phyloP scores from a whole-genome alignment of 2,329 filamentous ascomycete species.

The Aspergillus versicolor region DNA sequence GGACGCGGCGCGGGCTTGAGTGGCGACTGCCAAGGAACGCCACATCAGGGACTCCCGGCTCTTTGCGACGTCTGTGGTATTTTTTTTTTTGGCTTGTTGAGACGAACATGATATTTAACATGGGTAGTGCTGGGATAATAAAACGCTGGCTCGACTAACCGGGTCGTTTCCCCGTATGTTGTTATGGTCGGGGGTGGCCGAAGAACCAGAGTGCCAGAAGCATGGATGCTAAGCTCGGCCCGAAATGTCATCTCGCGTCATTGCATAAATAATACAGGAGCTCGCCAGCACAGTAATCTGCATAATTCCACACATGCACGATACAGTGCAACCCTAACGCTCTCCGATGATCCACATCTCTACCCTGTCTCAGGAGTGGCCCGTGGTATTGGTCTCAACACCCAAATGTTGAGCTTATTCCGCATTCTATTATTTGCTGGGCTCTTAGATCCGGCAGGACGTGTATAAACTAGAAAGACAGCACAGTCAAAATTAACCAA shows the following conservation, averaged over 20 bases:
- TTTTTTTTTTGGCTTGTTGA: not conserved
- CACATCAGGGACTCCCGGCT: conserved; percentile 18
- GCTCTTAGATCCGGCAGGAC: no score
- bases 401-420: no score
- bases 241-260: not conserved
- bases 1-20: not conserved
- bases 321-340: no score
- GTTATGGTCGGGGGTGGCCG: not conserved
- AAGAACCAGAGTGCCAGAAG: not conserved
- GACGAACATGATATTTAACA: not conserved
- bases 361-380: no score
- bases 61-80: not conserved
- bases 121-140: not conserved
- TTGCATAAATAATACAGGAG: not conserved
- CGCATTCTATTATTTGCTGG: no score
- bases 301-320: not conserved
- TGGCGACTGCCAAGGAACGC: conserved; percentile 21
- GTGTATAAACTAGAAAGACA: no score
- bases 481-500: no score
- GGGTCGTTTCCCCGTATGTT: not conserved
- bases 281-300: not conserved
- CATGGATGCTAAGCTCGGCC: not conserved
- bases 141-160: not conserved
- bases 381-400: no score
- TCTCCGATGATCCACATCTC: no score